A percentile compares a stretch with the other conserved stretches of the same genome.
Conservation (phyloP, 2,329 filamentous ascomycete species). For the Alternaria ethzedia region DNA sequence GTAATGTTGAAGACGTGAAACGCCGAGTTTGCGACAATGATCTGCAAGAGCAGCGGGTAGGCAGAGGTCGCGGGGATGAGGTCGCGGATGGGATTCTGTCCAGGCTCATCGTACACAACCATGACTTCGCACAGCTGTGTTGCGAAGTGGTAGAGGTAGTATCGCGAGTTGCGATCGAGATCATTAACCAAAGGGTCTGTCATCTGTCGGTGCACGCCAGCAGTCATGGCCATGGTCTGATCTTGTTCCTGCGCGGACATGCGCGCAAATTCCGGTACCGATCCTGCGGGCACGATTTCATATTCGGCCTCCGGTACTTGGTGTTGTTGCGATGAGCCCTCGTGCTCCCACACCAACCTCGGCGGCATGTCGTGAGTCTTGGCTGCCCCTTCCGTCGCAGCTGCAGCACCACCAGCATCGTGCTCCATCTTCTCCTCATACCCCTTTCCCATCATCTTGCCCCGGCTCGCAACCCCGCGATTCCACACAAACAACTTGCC, state of each 20-base stretch:
- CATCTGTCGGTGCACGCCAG: slow-evolving; percentile 51
- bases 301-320: not conserved
- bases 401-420: not conserved
- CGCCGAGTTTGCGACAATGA: slow-evolving; percentile 57
- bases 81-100: slow-evolving; percentile 57
- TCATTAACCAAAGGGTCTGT: slow-evolving; percentile 64
- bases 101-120: slow-evolving; percentile 54
- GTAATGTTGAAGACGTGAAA: slow-evolving; percentile 54
- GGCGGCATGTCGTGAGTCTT: slow-evolving; percentile 26
- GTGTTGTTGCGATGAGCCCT: slow-evolving; percentile 5
- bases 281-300: not conserved
- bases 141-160: slow-evolving; percentile 57
- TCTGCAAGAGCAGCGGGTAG: slow-evolving; percentile 54
- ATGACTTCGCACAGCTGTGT: slow-evolving; percentile 62
- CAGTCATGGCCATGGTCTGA: slow-evolving; percentile 26
- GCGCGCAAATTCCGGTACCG: not conserved
- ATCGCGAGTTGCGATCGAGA: slow-evolving; percentile 54
- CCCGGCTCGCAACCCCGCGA: slow-evolving; percentile 58
- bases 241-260: slow-evolving; percentile 9
- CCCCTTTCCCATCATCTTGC: slow-evolving; percentile 62
- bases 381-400: slow-evolving; percentile 31
- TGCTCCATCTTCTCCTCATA: slow-evolving; percentile 48
- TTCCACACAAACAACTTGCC: slow-evolving; percentile 67
- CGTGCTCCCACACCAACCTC: slow-evolving; percentile 26
- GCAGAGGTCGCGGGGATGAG: slow-evolving; percentile 54